Percentiles rank a stretch among this genome's conserved stretches.
phyloP scores from a whole-genome alignment of 1,284 basidiomycete species.

The Chalciporus sp. region DNA sequence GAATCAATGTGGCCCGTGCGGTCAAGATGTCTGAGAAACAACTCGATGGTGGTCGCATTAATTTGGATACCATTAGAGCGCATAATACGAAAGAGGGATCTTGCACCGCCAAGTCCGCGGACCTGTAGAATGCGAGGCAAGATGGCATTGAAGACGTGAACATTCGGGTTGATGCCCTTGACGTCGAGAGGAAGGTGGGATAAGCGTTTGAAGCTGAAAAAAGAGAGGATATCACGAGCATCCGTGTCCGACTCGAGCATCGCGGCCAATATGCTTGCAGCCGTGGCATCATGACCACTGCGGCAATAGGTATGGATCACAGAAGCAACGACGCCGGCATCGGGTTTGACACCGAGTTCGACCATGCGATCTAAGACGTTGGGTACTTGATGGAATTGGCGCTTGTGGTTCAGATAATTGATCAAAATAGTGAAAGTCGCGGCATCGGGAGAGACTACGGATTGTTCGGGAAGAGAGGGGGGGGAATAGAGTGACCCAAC shows the following conservation, averaged over 20 bases:
- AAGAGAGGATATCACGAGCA: conserved; percentile 26
- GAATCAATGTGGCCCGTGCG: conserved; percentile 44
- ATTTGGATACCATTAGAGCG: conserved; percentile 46
- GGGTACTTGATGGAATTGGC: conserved; percentile 48
- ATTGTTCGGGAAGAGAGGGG: conserved; percentile 5
- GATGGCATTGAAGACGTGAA: conserved; percentile 60
- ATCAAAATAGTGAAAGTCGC: conserved; percentile 68
- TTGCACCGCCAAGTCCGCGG: conserved; percentile 50
- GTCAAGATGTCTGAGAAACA: conserved; percentile 54
- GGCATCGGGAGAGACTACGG: conserved; percentile 46
- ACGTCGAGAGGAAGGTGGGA: conserved; percentile 35
- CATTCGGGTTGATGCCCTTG: conserved; percentile 43
- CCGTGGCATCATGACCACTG: conserved; percentile 46
- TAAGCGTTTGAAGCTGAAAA: conserved; percentile 24
- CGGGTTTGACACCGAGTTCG: conserved; percentile 44
- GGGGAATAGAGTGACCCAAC: conserved; percentile 14
- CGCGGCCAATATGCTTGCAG: conserved; percentile 50
- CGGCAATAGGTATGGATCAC: conserved; percentile 58
- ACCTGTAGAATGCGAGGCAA: conserved; percentile 49
- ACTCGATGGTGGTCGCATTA: conserved; percentile 54
- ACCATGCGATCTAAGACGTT: conserved; percentile 52
- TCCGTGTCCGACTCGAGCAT: conserved; percentile 40
- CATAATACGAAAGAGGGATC: conserved; percentile 56
- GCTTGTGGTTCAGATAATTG: conserved; percentile 51
- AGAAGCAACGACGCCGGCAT: conserved; percentile 49